These are phyloP conservation scores for Epithemia pelagica DNA, from an alignment of 108 stramenopile genomes.

Conservation along the genomic window DNA sequence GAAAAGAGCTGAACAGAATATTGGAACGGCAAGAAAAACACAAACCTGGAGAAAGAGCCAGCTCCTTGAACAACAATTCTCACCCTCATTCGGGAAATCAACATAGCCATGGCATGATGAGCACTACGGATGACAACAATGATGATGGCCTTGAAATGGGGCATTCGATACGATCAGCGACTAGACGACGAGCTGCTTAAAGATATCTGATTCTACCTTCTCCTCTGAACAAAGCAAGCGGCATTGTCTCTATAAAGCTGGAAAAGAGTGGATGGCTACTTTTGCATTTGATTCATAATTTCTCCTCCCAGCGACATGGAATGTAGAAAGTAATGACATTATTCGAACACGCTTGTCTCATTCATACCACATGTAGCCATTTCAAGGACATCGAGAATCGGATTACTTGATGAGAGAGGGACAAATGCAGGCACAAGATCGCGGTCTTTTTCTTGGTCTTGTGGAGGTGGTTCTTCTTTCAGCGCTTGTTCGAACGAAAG, in stretches of 20 bases:
- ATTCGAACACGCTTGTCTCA: neutral
- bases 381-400: neutral
- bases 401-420: neutral
- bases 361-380: neutral
- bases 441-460: too few species aligned
- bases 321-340: too few species aligned
- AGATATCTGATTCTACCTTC: too few species aligned
- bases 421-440: neutral
- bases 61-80: neutral
- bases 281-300: too few species aligned
- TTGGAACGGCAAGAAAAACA: conserved; percentile 66
- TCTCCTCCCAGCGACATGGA: too few species aligned
- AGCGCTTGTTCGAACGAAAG: neutral
- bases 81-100: neutral
- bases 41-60: conserved; percentile 28
- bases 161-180: conserved; percentile 15
- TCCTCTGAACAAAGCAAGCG: too few species aligned
- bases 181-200: neutral
- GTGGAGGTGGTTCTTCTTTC: neutral
- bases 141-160: conserved; percentile 24
- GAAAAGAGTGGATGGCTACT: too few species aligned
- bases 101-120: neutral
- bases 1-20: conserved; percentile 69
- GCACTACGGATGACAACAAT: neutral
- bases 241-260: too few species aligned